phyloP scores from a whole-genome alignment of 805 yeast species.

The Lipomyces starkeyi region DNA sequence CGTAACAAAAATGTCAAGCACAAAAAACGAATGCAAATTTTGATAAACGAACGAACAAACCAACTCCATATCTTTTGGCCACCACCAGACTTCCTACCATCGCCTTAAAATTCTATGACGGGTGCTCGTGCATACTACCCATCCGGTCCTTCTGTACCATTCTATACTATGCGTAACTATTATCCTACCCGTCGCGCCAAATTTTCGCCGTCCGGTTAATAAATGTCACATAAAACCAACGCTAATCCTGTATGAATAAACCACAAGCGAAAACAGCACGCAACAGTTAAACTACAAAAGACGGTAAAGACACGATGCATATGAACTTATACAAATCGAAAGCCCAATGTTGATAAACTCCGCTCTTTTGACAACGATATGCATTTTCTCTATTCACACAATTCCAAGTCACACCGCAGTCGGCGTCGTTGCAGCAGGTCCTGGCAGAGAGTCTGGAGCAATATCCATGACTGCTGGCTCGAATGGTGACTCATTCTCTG shows the following conservation, averaged over 20 bases:
- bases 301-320: background rate
- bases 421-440: background rate
- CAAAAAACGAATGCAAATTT: background rate
- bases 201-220: conserved; percentile 9
- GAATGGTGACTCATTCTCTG: conserved; percentile 21
- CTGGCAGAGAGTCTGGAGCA: background rate
- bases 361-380: background rate
- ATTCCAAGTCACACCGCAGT: conserved; percentile 18
- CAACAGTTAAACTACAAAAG: background rate
- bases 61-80: conserved; percentile 6
- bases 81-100: conserved; percentile 7
- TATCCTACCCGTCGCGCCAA: background rate
- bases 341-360: background rate
- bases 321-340: background rate
- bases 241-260: background rate
- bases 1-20: background rate
- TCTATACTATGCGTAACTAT: background rate
- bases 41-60: background rate
- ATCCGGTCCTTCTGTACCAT: background rate
- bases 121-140: background rate
- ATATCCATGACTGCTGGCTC: conserved; percentile 15
- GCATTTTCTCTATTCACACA: conserved; percentile 5
- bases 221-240: background rate
- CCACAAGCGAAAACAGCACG: background rate
- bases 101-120: background rate